Percentiles rank a stretch among this genome's conserved stretches.
Conservation (phyloP, 2,329 filamentous ascomycete genomes). For the Metarhizium sp. region DNA sequence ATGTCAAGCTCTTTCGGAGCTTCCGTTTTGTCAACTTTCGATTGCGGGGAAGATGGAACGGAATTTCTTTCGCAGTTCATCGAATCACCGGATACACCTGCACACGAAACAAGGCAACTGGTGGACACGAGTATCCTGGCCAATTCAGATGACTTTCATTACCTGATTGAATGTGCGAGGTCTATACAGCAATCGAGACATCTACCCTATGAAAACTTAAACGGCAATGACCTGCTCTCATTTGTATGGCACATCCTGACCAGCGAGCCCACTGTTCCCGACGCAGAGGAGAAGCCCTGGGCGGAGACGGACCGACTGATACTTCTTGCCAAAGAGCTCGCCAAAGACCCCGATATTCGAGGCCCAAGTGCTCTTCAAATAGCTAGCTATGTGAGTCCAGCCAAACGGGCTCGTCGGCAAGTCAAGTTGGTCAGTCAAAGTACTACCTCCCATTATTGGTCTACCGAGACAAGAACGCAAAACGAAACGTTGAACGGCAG, state of each 20-base stretch:
- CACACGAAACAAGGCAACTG: slow-evolving; percentile 17
- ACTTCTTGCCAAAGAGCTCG: slow-evolving; percentile 17
- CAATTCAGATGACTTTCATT: slow-evolving; percentile 24
- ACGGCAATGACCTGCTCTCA: slow-evolving; percentile 24
- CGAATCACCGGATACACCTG: slow-evolving; percentile 15
- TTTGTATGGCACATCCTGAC: slow-evolving; percentile 19
- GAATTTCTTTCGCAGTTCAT: slow-evolving; percentile 23
- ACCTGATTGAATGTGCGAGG: slow-evolving; percentile 23
- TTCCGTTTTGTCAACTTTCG: slow-evolving; percentile 18
- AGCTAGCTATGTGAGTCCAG: neutral
- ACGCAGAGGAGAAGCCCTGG: slow-evolving; percentile 17
- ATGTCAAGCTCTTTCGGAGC: slow-evolving; percentile 1
- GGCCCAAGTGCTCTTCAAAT: slow-evolving; percentile 3
- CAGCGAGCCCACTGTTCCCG: slow-evolving; percentile 2
- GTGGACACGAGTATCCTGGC: slow-evolving; percentile 22
- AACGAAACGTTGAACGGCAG: neutral
- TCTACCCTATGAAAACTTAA: slow-evolving; percentile 12
- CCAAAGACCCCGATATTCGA: slow-evolving; percentile 12
- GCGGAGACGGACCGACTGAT: slow-evolving; percentile 26
- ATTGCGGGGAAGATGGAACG: slow-evolving; percentile 19
- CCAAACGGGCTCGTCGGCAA: neutral
- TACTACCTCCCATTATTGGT: neutral
- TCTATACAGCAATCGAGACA: slow-evolving; percentile 14
- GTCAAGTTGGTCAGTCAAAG: neutral
- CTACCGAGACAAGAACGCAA: neutral